A percentile compares a stretch with the other conserved stretches of the same genome.
phyloP scores from a whole-genome alignment of 2,329 filamentous ascomycete species.

The Aurifilum marmelostoma region DNA sequence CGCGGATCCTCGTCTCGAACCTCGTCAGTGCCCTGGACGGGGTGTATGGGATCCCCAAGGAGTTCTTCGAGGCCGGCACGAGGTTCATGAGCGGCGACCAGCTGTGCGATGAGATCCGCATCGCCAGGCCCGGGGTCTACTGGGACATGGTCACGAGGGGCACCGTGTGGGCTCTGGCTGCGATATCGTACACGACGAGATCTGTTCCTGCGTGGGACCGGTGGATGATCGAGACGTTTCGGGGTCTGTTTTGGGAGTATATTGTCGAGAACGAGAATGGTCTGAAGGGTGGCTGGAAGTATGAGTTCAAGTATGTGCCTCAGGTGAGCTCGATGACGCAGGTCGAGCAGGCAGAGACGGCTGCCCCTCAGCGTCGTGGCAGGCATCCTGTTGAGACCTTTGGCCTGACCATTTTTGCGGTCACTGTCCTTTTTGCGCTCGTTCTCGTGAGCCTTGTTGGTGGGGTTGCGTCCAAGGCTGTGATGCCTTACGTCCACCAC shows the following conservation, averaged over 20 bases:
- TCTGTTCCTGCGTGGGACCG: constrained; percentile 31
- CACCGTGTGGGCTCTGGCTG: constrained; percentile 38
- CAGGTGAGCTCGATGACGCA: background rate
- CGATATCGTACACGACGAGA: background rate
- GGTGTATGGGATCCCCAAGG: constrained; percentile 40
- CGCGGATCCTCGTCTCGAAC: constrained; percentile 42
- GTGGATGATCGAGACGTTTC: constrained; percentile 34
- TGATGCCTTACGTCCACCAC: background rate
- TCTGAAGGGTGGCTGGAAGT: constrained; percentile 12
- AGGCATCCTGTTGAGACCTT: background rate
- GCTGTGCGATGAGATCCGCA: constrained; percentile 41
- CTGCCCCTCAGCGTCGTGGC: background rate
- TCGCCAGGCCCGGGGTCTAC: constrained; percentile 38
- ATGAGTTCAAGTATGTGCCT: constrained; percentile 21
- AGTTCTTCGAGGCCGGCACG: constrained; percentile 43
- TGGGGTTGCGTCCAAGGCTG: background rate
- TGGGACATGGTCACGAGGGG: constrained; percentile 38
- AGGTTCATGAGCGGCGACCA: constrained; percentile 43
- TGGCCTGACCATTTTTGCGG: background rate
- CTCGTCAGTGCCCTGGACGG: constrained; percentile 44
- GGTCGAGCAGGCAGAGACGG: background rate
- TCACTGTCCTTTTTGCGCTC: background rate
- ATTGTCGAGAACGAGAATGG: constrained; percentile 20
- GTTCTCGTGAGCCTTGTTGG: background rate
- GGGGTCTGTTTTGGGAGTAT: constrained; percentile 3